phyloP scores from a whole-genome alignment of 768 basidiomycete genomes.

The Gymnopilus dilepis region DNA sequence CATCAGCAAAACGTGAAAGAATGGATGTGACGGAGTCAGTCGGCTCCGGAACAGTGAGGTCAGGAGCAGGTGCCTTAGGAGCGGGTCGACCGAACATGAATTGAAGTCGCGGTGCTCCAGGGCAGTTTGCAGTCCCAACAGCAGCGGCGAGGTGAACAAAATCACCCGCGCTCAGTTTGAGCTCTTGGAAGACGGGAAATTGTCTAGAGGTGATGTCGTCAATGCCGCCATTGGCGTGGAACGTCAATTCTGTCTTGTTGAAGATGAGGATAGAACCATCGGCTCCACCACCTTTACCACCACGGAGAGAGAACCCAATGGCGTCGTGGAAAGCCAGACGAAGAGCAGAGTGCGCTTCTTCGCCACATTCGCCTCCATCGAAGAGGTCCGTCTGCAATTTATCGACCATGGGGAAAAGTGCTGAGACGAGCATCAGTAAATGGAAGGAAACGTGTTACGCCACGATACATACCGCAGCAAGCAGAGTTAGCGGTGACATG shows the following conservation, averaged over 20 bases:
- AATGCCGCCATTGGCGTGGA: conserved; percentile 26
- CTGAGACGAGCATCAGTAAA: conserved; percentile 5
- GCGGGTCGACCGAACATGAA: conserved; percentile 36
- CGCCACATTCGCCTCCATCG: conserved; percentile 38
- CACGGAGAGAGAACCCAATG: conserved; percentile 23
- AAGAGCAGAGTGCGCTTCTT: conserved; percentile 31
- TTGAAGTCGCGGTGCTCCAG: conserved; percentile 38
- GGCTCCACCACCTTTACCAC: conserved; percentile 34
- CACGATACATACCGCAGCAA: conserved; percentile 23
- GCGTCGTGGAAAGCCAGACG: conserved; percentile 31
- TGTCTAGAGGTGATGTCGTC: conserved; percentile 24
- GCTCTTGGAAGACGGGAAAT: conserved; percentile 23
- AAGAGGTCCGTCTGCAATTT: conserved; percentile 36
- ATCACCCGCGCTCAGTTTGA: conserved; percentile 21
- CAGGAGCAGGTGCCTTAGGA: conserved; percentile 26
- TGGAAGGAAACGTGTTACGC: not conserved
- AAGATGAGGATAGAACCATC: conserved; percentile 35
- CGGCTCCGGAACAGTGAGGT: conserved; percentile 28
- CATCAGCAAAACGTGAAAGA: conserved; percentile 31
- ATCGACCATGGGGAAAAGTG: conserved; percentile 28
- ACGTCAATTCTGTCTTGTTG: conserved; percentile 30
- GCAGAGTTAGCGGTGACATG: conserved; percentile 29
- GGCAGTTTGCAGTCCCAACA: conserved; percentile 38
- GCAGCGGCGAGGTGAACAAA: conserved; percentile 28
- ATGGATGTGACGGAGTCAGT: conserved; percentile 30